Evolutionary conservation across 768 basidiomycete species (phyloP), one percentile per base, ranked within the genome.

Genomic region (Kwoniella europaea): DNA sequence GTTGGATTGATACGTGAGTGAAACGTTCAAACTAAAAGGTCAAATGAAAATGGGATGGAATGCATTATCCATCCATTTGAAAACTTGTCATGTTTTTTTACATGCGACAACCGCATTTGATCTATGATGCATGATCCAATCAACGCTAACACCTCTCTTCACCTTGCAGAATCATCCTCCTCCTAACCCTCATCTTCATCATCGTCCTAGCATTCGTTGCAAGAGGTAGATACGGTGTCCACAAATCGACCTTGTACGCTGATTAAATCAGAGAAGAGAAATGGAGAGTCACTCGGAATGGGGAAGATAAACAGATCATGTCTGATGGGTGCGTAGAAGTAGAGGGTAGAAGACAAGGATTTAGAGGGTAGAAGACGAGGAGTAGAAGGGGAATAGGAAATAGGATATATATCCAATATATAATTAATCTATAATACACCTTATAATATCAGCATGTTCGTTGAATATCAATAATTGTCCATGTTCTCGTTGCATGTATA

Each of bases 1-100:
- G 78, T 43, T 80, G 81, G 80, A 83, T 79, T 24, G 82, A 81
- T 67, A 75, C 74, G 78, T 80, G 67, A 73, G 77, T 81, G 10
- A 35, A 35, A 35, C 4, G 35, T 35, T 35, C 35, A 35, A 4
- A 9, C 7, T 6, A 35, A 35, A 35, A 35, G 4, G 2, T 27
- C 27, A 27, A 27, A 27, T 27, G 4, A 27, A 27, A 27, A 24
- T 24, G 24, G 24, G 24, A 24, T 35, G 22, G 20, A 7, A 58
- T 35, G 4, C 6, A 12, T 24, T 58, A 22, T 24, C 24, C 56
- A 24, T 55, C 2, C 13, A 16, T 10, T 27, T 27, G 20, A 56
- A 56, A 18, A n/a, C 24, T 56, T 24, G 12, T 56, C 52, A 10
- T 15, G 15, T 20, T 3, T 10, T 10, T 7, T 52, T 20, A 52